Evolutionary conservation across 805 yeast genomes (phyloP).

Genomic region (Wickerhamiella nectarea): DNA sequence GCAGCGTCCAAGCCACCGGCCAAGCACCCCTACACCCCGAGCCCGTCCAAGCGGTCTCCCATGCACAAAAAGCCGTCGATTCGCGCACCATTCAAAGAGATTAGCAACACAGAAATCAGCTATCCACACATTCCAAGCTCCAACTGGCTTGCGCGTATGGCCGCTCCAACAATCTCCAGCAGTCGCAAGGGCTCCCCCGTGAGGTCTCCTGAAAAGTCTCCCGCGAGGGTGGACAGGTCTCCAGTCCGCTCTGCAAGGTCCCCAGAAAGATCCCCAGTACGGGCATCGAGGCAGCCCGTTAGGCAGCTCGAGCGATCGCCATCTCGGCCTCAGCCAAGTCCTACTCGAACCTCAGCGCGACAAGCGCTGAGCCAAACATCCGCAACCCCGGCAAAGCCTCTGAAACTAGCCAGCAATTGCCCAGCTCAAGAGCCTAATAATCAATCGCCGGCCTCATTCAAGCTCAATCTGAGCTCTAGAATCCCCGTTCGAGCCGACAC

Average conservation of each 20-base stretch:
- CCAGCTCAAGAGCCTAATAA: too few species aligned
- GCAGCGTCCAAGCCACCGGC: not conserved
- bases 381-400: too few species aligned
- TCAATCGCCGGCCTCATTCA: not conserved
- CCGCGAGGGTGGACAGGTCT: not conserved
- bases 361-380: too few species aligned
- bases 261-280: not conserved
- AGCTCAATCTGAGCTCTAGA: constrained; percentile 36
- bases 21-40: not conserved
- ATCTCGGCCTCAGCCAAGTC: too few species aligned
- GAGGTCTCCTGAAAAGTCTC: not conserved
- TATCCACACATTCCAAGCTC: not conserved
- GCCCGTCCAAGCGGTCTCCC: not conserved
- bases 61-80: not conserved
- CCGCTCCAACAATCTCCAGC: not conserved
- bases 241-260: not conserved
- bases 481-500: constrained; percentile 40
- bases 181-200: not conserved
- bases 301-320: too few species aligned
- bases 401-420: too few species aligned
- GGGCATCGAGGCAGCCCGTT: too few species aligned
- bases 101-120: not conserved
- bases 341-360: too few species aligned
- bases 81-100: not conserved
- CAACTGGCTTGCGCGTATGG: not conserved